Conservation (phyloP, 2,329 filamentous ascomycete genomes). For the Cercospora berteroae region DNA sequence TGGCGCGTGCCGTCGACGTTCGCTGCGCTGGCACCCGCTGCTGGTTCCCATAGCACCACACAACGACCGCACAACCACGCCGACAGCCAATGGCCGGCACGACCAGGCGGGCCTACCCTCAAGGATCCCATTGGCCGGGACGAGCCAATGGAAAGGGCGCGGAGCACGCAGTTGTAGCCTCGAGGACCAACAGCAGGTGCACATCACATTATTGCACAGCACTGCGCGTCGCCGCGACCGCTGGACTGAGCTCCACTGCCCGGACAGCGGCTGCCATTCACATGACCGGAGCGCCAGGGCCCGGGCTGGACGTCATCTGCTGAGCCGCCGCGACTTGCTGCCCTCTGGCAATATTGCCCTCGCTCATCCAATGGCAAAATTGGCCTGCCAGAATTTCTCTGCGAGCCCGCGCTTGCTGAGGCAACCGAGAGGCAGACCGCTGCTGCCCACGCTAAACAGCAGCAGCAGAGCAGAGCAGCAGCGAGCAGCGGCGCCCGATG, state of each 20-base stretch:
- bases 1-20: neutral
- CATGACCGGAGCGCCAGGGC: slow-evolving; percentile 18
- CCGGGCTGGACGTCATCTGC: slow-evolving; percentile 21
- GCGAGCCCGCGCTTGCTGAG: slow-evolving; percentile 18
- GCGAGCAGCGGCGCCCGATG: neutral
- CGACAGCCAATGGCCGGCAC: slow-evolving; percentile 9
- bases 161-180: slow-evolving; percentile 18
- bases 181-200: slow-evolving; percentile 16
- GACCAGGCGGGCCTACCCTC: slow-evolving; percentile 7
- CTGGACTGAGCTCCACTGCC: slow-evolving; percentile 16
- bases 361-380: slow-evolving; percentile 28
- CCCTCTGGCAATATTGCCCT: slow-evolving; percentile 13
- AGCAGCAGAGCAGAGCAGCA: slow-evolving; percentile 14
- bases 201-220: slow-evolving; percentile 22
- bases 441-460: slow-evolving; percentile 18
- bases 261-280: slow-evolving; percentile 21
- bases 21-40: slow-evolving; percentile 15
- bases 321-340: slow-evolving; percentile 12
- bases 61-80: neutral
- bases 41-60: slow-evolving; percentile 2
- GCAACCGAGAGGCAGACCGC: slow-evolving; percentile 16
- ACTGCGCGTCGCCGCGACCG: slow-evolving; percentile 22
- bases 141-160: slow-evolving; percentile 18
- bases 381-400: slow-evolving; percentile 21
- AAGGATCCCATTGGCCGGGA: slow-evolving; percentile 13